Conservation (phyloP, 768 basidiomycete species). For the Leucogyrophana mollusca region DNA sequence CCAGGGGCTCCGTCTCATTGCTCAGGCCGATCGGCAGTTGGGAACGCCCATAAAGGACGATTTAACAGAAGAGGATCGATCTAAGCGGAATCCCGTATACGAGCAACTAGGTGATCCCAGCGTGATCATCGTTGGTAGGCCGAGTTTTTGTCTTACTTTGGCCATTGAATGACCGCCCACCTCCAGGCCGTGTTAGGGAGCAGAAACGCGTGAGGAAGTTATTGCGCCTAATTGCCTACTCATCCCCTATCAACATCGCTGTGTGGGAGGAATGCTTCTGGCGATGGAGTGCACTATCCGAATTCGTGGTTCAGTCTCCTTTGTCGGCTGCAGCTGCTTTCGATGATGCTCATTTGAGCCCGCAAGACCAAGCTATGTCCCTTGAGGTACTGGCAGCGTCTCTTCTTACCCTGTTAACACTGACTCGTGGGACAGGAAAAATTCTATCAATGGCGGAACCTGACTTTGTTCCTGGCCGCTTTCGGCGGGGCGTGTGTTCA, state of each 20-base stretch:
- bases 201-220: constrained; percentile 80
- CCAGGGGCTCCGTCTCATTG: constrained; percentile 64
- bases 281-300: constrained; percentile 67
- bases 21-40: constrained; percentile 64
- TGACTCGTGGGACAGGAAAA: constrained; percentile 50
- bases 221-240: constrained; percentile 59
- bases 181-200: constrained; percentile 68
- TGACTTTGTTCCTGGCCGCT: constrained; percentile 74
- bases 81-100: constrained; percentile 71
- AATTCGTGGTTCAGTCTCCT: constrained; percentile 47
- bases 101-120: constrained; percentile 79
- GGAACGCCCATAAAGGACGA: constrained; percentile 50
- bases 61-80: constrained; percentile 58
- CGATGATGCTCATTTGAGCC: constrained; percentile 32
- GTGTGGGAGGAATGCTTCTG: constrained; percentile 85
- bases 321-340: constrained; percentile 33
- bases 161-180: background rate
- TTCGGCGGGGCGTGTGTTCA: constrained; percentile 65
- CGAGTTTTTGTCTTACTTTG: background rate
- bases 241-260: constrained; percentile 66
- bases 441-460: constrained; percentile 82
- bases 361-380: constrained; percentile 36
- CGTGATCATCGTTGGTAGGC: constrained; percentile 65
- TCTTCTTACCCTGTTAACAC: background rate
- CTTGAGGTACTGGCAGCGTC: constrained; percentile 31